These are phyloP conservation scores for Centrapalus pauciflorus DNA, from an alignment of 129 eudicot genomes.

Conservation along the genomic window DNA sequence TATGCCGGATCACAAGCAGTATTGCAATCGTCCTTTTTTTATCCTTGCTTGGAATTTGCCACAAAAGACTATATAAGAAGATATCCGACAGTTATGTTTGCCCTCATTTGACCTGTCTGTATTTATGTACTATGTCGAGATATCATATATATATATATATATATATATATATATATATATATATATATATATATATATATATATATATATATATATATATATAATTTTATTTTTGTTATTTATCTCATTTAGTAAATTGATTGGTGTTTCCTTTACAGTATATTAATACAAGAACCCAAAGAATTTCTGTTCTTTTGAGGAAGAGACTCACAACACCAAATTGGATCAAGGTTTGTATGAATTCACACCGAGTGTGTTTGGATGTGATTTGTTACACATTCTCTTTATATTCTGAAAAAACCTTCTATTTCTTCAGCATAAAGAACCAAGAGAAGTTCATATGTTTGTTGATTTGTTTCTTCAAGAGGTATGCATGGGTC, in stretches of 20 bases:
- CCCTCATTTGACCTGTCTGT: not conserved
- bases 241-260: not conserved
- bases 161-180: no score
- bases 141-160: no score
- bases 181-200: no score
- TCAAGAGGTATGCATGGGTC: conserved; percentile 71
- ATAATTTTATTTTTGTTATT: no score
- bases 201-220: no score
- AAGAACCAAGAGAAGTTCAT: conserved; percentile 99
- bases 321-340: conserved; percentile 91
- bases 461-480: conserved; percentile 96
- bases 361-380: conserved; percentile 2
- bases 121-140: not conserved
- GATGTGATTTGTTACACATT: not conserved
- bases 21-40: not conserved
- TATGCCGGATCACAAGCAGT: not conserved
- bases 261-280: conserved; percentile 49
- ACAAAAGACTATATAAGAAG: not conserved
- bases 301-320: conserved; percentile 70
- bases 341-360: conserved; percentile 81
- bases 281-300: conserved; percentile 76
- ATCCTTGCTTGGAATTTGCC: not conserved
- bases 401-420: conserved; percentile 3
- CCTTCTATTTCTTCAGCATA: conserved; percentile 48
- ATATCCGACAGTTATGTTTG: not conserved